Base-by-base conservation (phyloP, 2,329 filamentous ascomycete species). In the Berkeleyomyces basicola region DNA sequence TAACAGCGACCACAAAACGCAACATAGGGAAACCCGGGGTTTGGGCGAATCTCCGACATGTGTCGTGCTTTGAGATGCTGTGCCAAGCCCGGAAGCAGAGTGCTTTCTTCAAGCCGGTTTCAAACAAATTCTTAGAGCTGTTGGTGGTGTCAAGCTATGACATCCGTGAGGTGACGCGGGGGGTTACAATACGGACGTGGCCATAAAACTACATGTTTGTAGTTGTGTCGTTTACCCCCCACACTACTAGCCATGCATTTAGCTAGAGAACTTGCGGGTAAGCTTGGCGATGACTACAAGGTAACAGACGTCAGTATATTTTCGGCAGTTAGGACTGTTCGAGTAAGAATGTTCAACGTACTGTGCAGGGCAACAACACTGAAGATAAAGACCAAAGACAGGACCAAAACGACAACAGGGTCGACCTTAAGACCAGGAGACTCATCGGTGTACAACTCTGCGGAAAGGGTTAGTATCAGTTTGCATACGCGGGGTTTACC, bases 331-430 rank as follows among this genome's bases (percentile, higher is more conserved):
- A 9, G 31, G 6, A 9, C 9, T 46, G 16, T 51, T 10, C 11
- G 2, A 14, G 31, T 39, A 14, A 39, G 62, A 11, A 64, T 7
- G 61, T 14, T 16, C 16, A 55, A 80, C 89, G 70, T 84, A 97
- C 93, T 90, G 78, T 99, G 93, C 72, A 99, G 81, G 69, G 90
- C 91, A 71, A 99, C 93, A 72, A 99, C 93, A 72, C 88, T 93
- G 79, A 99, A 96, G 76, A 99, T 99, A 77, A 99, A 99, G 66
- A 95, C 93, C 70, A 99, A 83, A 71, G 90, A 95, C 69, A 99
- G 81, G 68, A 96, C 93, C 71, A 99, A 82, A 67, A 99, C 92
- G 68, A 99, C 91, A 65, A 99, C 93, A 31, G 93, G 93, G 74
- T 99, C 93, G 67, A 99, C 93, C 80, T 96, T 96, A 70, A 99